Evolutionary conservation across 106 monocot species (phyloP).

Genomic region (Cymbidium sinense): DNA sequence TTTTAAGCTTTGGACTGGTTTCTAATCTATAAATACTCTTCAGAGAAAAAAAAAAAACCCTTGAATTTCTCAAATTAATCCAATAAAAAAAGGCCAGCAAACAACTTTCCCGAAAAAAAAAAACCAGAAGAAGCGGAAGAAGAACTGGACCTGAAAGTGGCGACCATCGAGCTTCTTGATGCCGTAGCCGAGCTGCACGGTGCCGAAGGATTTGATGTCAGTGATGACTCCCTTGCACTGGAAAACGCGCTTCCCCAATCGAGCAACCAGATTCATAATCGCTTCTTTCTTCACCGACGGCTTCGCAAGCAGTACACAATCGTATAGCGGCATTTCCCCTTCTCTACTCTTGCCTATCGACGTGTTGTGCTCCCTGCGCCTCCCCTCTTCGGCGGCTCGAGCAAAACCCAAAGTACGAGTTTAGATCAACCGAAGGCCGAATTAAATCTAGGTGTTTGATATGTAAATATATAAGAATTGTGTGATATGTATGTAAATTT

Average conservation of each 20-base stretch:
- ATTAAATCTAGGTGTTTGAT: too few species aligned
- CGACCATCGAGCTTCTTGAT: conserved; percentile 85
- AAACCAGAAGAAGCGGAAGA: not conserved
- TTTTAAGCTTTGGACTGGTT: not conserved
- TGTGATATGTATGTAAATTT: too few species aligned
- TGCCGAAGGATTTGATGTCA: conserved; percentile 81
- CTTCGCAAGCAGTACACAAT: conserved; percentile 74
- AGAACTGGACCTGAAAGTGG: conserved; percentile 49
- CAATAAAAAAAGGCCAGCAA: not conserved
- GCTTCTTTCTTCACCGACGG: conserved; percentile 33
- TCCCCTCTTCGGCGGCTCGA: not conserved
- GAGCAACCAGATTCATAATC: conserved; percentile 40
- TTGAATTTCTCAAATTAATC: not conserved
- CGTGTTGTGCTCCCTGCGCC: not conserved
- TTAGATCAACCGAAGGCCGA: too few species aligned
- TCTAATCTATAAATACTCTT: not conserved
- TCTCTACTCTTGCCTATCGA: not conserved
- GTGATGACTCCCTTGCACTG: conserved; percentile 72
- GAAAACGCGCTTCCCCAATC: conserved; percentile 51
- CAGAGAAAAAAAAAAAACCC: not conserved
- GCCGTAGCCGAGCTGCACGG: conserved; percentile 65
- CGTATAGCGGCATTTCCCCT: conserved; percentile 68
- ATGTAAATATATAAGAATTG: too few species aligned
- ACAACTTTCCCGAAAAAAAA: not conserved
- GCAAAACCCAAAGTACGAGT: too few species aligned